Conservation (phyloP, 2,329 filamentous ascomycete species). For the Fusarium equiseti region DNA sequence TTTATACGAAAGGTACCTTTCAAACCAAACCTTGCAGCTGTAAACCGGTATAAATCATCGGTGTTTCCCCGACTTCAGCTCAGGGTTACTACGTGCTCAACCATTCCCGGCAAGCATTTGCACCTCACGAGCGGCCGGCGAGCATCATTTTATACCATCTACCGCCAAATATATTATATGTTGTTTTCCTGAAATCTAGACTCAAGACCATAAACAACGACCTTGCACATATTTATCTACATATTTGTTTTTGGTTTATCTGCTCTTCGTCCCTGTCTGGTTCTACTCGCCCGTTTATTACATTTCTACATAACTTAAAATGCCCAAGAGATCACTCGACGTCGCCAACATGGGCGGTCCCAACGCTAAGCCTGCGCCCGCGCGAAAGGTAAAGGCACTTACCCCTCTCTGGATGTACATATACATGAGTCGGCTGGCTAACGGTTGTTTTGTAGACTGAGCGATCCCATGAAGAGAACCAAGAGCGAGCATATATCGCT, state of each 20-base stretch:
- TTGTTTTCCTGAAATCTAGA: neutral
- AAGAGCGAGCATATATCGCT: conserved; percentile 91
- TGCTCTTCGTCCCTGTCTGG: neutral
- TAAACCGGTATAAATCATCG: neutral
- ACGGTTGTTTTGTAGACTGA: conserved; percentile 66
- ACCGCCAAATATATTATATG: neutral
- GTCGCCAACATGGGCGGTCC: conserved; percentile 40
- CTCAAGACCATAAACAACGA: neutral
- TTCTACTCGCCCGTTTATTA: neutral
- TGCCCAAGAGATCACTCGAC: conserved; percentile 57
- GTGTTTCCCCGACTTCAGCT: neutral
- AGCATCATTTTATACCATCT: neutral
- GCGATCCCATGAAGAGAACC: conserved; percentile 83
- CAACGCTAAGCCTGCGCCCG: conserved; percentile 49
- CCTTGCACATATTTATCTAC: neutral
- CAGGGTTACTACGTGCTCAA: neutral
- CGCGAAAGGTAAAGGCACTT: conserved; percentile 46
- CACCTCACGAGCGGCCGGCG: neutral
- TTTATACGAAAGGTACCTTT: neutral
- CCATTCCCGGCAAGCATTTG: neutral
- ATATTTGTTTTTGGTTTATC: neutral
- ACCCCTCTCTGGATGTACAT: neutral
- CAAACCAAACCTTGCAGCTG: neutral
- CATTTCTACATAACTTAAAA: conserved; percentile 30
- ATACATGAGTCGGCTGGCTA: neutral